Conservation (phyloP, 805 yeast genomes). For the Wickerhamomyces subpelliculosus region DNA sequence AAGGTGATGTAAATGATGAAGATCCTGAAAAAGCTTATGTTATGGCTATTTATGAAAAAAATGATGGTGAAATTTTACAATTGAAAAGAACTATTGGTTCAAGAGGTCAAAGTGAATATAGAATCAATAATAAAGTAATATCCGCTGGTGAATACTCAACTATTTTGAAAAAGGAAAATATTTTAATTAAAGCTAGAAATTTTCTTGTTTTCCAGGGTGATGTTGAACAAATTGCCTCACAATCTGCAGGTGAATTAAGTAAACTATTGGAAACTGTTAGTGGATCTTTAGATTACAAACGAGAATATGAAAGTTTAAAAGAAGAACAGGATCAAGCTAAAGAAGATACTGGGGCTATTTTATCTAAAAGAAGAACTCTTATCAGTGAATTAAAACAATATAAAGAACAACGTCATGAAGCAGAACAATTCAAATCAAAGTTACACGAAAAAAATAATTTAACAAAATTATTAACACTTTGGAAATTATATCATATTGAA, state of each 20-base stretch:
- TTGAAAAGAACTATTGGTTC: constrained; percentile 56
- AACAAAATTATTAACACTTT: constrained; percentile 45
- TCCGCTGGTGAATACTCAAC: constrained; percentile 59
- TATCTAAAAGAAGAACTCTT: constrained; percentile 61
- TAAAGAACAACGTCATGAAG: constrained; percentile 67
- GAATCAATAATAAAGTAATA: constrained; percentile 53
- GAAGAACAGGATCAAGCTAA: constrained; percentile 62
- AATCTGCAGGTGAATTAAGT: constrained; percentile 70
- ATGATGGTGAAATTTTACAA: constrained; percentile 48
- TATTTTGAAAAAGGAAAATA: constrained; percentile 68
- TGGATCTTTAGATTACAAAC: constrained; percentile 64
- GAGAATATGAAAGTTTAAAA: constrained; percentile 58
- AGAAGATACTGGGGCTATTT: constrained; percentile 54
- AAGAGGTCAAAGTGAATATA: constrained; percentile 60
- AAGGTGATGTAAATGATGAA: constrained; percentile 13
- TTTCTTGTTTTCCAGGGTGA: constrained; percentile 96
- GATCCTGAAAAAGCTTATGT: constrained; percentile 57
- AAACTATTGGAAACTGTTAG: constrained; percentile 73
- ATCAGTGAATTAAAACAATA: constrained; percentile 74
- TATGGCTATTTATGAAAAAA: constrained; percentile 64
- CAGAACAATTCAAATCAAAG: constrained; percentile 55
- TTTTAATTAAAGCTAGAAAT: constrained; percentile 82
- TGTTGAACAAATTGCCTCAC: constrained; percentile 88
- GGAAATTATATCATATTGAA: constrained; percentile 60
- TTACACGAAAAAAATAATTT: constrained; percentile 40